Evolutionary conservation across 176 grass and related monocot genomes (phyloP).

Genomic region (Oryza australiensis): DNA sequence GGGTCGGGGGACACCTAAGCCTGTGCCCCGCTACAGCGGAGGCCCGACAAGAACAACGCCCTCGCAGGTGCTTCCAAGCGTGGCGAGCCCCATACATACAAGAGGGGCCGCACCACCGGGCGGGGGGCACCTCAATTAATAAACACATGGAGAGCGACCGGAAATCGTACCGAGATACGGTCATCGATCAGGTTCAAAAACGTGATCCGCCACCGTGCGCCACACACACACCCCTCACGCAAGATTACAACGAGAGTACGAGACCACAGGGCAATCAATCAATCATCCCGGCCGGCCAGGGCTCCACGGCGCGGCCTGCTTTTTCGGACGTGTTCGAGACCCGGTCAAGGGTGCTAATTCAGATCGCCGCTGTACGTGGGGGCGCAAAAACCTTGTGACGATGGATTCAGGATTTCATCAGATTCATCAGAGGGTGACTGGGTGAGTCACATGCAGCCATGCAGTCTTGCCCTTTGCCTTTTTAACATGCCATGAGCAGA

Average conservation of each 20-base stretch:
- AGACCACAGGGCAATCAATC: background rate
- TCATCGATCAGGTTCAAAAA: conserved; percentile 18
- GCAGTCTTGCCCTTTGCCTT: conserved; percentile 21
- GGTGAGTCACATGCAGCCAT: conserved; percentile 41
- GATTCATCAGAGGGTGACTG: conserved; percentile 40
- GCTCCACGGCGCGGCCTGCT: conserved; percentile 1
- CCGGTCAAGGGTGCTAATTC: conserved; percentile 14
- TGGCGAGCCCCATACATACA: conserved; percentile 14
- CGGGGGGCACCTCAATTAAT: conserved; percentile 42
- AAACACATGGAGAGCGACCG: conserved; percentile 38
- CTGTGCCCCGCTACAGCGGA: background rate
- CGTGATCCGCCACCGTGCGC: background rate
- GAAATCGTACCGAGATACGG: background rate
- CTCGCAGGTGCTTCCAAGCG: conserved; percentile 29
- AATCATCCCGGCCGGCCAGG: background rate
- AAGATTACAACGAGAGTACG: conserved; percentile 10
- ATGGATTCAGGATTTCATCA: conserved; percentile 29
- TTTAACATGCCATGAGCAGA: background rate
- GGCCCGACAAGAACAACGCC: conserved; percentile 36
- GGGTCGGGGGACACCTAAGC: background rate
- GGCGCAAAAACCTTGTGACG: conserved; percentile 21
- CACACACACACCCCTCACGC: background rate
- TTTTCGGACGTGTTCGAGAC: conserved; percentile 28
- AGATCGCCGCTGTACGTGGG: conserved; percentile 25
- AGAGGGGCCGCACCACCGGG: background rate